Conservation (phyloP, 73 alveolate genomes). For the Paraurostyla sp. region DNA sequence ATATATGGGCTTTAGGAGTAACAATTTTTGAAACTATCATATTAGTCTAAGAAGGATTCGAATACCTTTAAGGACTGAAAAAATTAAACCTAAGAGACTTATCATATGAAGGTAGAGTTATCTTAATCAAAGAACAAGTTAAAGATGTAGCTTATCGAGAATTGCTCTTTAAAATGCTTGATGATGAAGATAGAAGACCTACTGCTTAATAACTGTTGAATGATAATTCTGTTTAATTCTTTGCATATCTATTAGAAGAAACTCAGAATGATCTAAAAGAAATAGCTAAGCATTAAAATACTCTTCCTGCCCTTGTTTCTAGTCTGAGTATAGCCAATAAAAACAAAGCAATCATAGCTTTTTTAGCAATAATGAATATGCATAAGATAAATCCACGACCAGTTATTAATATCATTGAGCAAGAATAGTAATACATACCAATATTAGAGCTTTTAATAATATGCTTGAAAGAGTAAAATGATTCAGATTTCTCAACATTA, state of each 20-base stretch:
- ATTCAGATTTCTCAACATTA: not conserved
- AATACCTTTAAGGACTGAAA: not conserved
- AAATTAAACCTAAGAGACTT: conserved; percentile 18
- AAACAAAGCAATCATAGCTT: conserved; percentile 52
- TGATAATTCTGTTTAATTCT: not conserved
- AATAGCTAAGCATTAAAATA: not conserved
- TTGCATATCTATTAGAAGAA: conserved; percentile 24
- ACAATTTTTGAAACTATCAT: not conserved
- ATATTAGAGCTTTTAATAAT: conserved; percentile 26
- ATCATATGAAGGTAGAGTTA: conserved; percentile 28
- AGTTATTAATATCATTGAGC: conserved; percentile 3
- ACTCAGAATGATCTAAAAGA: conserved; percentile 30
- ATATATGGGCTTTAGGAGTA: conserved; percentile 49
- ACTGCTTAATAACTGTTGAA: not conserved
- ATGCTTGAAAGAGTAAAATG: conserved; percentile 49
- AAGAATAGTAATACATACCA: conserved; percentile 40
- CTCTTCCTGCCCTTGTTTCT: conserved; percentile 44
- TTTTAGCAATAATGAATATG: conserved; percentile 31
- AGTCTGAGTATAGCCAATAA: conserved; percentile 13
- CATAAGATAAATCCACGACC: not conserved
- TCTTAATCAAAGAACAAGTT: conserved; percentile 3
- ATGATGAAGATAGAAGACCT: conserved; percentile 4
- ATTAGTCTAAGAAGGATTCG: conserved; percentile 7
- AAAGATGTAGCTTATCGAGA: conserved; percentile 48
- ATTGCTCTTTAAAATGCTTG: conserved; percentile 27